Evolutionary conservation across 1,139 yeast species (phyloP).

Genomic region (Yamadazyma oceani): DNA sequence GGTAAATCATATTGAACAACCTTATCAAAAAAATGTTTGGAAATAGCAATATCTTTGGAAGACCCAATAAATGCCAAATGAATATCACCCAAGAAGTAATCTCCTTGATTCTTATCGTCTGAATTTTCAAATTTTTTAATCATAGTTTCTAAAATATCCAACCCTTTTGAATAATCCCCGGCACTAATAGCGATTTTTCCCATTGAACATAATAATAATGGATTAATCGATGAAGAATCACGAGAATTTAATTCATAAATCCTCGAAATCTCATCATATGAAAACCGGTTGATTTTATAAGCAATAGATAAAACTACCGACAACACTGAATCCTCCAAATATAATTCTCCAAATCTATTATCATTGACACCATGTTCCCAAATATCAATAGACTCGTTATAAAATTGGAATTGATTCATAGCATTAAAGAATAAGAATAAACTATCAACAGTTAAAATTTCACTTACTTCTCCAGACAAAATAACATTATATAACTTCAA

Average conservation of each 20-base stretch:
- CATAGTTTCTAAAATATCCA: constrained; percentile 42
- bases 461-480: constrained; percentile 31
- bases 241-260: constrained; percentile 38
- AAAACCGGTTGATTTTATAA: constrained; percentile 57
- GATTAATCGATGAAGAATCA: constrained; percentile 20
- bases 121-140: constrained; percentile 29
- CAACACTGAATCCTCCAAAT: constrained; percentile 57
- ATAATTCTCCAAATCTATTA: constrained; percentile 26
- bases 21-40: constrained; percentile 71
- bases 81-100: constrained; percentile 45
- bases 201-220: constrained; percentile 34
- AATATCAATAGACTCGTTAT: constrained; percentile 35
- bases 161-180: constrained; percentile 41
- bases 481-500: constrained; percentile 34
- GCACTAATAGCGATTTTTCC: constrained; percentile 43
- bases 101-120: constrained; percentile 13
- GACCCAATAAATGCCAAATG: constrained; percentile 82
- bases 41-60: constrained; percentile 70
- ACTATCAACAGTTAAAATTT: constrained; percentile 21
- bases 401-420: constrained; percentile 37
- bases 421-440: constrained; percentile 28
- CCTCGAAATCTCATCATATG: constrained; percentile 54
- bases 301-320: constrained; percentile 73
- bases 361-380: constrained; percentile 48
- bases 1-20: constrained; percentile 71